Conservation (phyloP, 176 grass and related monocot species). For the Oryza glumipatula region DNA sequence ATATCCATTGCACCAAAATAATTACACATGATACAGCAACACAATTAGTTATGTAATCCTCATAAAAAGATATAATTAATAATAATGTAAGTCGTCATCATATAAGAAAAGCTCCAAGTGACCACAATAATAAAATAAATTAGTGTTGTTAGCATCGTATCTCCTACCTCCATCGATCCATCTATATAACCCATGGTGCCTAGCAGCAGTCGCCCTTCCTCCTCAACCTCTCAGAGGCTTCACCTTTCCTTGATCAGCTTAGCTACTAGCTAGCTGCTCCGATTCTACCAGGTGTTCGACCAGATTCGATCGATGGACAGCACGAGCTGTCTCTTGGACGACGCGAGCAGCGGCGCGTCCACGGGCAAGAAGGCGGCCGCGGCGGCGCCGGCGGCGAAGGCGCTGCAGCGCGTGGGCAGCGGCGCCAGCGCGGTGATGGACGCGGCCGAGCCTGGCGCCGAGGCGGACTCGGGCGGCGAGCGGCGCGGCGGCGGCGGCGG, state of each 20-base stretch:
- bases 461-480: constrained; percentile 45
- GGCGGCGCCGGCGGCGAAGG: background rate
- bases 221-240: background rate
- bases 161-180: background rate
- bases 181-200: background rate
- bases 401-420: constrained; percentile 57
- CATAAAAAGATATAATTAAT: background rate
- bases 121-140: background rate
- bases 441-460: constrained; percentile 43
- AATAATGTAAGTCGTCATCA: background rate
- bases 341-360: constrained; percentile 59
- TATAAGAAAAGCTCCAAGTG: background rate
- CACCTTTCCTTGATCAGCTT: background rate
- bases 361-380: constrained; percentile 53
- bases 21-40: background rate
- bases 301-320: constrained; percentile 39
- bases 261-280: background rate
- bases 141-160: background rate
- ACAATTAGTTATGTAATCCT: background rate
- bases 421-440: constrained; percentile 61
- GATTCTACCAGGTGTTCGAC: constrained; percentile 23
- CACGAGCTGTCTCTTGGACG: constrained; percentile 56
- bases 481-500: background rate
- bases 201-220: background rate
- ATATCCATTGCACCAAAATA: background rate